These are phyloP conservation scores for Aurantiochytrium sp. DNA, from an alignment of 108 stramenopile genomes.

Conservation along the genomic window DNA sequence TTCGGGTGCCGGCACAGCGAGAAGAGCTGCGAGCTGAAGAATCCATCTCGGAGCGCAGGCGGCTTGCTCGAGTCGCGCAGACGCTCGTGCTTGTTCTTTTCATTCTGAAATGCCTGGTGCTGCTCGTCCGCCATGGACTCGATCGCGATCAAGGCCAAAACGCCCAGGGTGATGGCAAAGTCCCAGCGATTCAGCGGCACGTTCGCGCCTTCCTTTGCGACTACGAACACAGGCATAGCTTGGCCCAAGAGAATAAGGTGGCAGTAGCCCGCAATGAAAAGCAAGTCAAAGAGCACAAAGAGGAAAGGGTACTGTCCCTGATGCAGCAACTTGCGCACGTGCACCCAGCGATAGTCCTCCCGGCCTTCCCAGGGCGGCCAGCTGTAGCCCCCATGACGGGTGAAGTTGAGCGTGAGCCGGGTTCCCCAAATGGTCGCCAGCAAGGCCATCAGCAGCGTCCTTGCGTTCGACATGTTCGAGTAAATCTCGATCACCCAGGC, in stretches of 20 bases:
- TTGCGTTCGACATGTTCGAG: background rate
- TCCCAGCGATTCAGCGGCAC: constrained; percentile 45
- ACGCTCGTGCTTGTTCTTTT: constrained; percentile 39
- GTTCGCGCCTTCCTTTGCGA: background rate
- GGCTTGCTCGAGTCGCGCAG: background rate
- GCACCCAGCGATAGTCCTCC: constrained; percentile 71
- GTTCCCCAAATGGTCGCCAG: constrained; percentile 61
- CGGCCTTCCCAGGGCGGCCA: constrained; percentile 54
- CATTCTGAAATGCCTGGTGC: constrained; percentile 60
- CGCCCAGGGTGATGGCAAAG: constrained; percentile 31
- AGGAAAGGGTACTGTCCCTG: constrained; percentile 39
- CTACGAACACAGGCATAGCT: constrained; percentile 55
- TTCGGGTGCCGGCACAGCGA: constrained; percentile 49
- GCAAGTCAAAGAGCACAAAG: constrained; percentile 58
- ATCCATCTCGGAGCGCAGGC: constrained; percentile 41
- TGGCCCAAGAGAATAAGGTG: constrained; percentile 58
- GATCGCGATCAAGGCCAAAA: constrained; percentile 43
- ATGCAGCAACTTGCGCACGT: constrained; percentile 39
- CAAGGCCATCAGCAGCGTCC: constrained; percentile 51
- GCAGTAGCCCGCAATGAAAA: constrained; percentile 61
- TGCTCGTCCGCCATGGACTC: constrained; percentile 68
- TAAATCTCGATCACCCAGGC: background rate
- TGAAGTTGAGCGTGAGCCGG: constrained; percentile 64
- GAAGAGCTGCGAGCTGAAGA: constrained; percentile 56
- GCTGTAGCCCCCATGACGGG: constrained; percentile 63